Evolutionary conservation across 2,329 filamentous ascomycete species (phyloP), one percentile per base, ranked within the genome.

Genomic region (Aschersonia sp.): DNA sequence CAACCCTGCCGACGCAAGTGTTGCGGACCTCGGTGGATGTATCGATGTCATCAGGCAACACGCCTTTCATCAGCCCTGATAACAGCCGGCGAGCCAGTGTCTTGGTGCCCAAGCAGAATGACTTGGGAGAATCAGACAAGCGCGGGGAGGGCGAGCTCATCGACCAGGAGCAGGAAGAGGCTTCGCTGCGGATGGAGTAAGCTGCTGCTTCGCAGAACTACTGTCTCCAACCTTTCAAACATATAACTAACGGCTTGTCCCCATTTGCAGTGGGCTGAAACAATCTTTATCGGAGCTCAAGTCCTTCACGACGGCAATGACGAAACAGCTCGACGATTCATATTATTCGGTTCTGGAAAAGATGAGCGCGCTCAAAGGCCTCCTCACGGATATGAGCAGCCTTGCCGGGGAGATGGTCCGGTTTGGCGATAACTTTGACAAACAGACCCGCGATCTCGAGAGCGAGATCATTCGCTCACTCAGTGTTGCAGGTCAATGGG

Each of bases 291-390:
- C 61, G 30, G 68, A 73, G 45, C 68, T 88, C 9, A 73, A 72
- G 54, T 66, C 72, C 33, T 72, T 80, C 59, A 83, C 83, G 29
- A 71, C 78, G 48, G 64, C 70, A 29, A 78, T 80, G 30, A 85
- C 80, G 12, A 71, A 74, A 51, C 75, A 75, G 35, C 75, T 90
- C 42, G 84, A 89, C 60, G 77, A 83, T 50, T 81, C 81, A 4
- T 89, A 88, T 64, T 84, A 85, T 53, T 76, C 78, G 0, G 75
- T 88, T 8, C 69, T 87, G 32, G 80, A 86, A 58, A 85, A 83
- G 57, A 71, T 84, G 45, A 73, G 73, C 45, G 62, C 71, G 1
- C 67, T 89, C 39, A 80, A 82, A 47, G 73, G 69, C 54, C 86
- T 79, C 1, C 75, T 88, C 40, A 61, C 69, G 5, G 74, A 73